A percentile compares a stretch with the other conserved stretches of the same genome.
These are phyloP conservation scores for Tolypocladium paradoxum DNA, from an alignment of 2,329 filamentous ascomycete genomes.

Conservation along the genomic window DNA sequence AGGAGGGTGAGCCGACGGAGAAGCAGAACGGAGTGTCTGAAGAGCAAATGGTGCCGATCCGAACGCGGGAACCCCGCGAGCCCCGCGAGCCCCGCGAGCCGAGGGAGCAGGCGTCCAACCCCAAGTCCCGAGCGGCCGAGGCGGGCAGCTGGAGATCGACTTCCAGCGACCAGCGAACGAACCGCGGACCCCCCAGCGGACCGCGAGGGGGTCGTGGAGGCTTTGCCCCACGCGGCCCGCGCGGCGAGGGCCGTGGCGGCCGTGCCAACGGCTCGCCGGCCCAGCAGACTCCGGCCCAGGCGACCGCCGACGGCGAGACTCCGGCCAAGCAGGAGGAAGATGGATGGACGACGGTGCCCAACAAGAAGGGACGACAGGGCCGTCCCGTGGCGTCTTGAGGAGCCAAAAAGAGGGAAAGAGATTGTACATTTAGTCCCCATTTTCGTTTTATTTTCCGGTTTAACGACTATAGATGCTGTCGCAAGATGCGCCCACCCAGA, in stretches of 20 bases:
- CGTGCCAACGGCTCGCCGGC: slow-evolving; percentile 35
- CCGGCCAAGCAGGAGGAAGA: slow-evolving; percentile 41
- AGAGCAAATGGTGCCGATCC: slow-evolving; percentile 37
- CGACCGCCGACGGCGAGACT: slow-evolving; percentile 17
- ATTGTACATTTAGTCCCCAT: slow-evolving; percentile 24
- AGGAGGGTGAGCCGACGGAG: slow-evolving; percentile 11
- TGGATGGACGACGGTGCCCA: slow-evolving; percentile 50
- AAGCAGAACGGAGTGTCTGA: slow-evolving; percentile 21
- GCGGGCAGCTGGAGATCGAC: slow-evolving; percentile 50
- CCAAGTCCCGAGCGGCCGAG: slow-evolving; percentile 46
- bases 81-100: slow-evolving; percentile 29
- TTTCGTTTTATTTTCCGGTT: slow-evolving; percentile 21
- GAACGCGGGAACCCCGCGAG: slow-evolving; percentile 23
- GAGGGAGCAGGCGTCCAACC: slow-evolving; percentile 31
- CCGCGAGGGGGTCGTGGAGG: slow-evolving; percentile 31
- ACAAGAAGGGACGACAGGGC: slow-evolving; percentile 26
- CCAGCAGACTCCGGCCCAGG: slow-evolving; percentile 22
- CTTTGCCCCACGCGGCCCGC: slow-evolving; percentile 26
- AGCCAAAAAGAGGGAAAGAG: slow-evolving; percentile 13
- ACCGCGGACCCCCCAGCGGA: slow-evolving; percentile 29
- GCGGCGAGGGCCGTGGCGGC: slow-evolving; percentile 32
- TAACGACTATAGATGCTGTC: slow-evolving; percentile 24
- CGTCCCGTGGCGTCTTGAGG: slow-evolving; percentile 15
- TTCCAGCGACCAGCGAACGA: slow-evolving; percentile 36
- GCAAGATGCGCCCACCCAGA: slow-evolving; percentile 14